Percentiles rank a stretch among this genome's conserved stretches.
These are phyloP conservation scores for Yamadazyma mexicana DNA, from an alignment of 1,139 yeast genomes.

Conservation along the genomic window DNA sequence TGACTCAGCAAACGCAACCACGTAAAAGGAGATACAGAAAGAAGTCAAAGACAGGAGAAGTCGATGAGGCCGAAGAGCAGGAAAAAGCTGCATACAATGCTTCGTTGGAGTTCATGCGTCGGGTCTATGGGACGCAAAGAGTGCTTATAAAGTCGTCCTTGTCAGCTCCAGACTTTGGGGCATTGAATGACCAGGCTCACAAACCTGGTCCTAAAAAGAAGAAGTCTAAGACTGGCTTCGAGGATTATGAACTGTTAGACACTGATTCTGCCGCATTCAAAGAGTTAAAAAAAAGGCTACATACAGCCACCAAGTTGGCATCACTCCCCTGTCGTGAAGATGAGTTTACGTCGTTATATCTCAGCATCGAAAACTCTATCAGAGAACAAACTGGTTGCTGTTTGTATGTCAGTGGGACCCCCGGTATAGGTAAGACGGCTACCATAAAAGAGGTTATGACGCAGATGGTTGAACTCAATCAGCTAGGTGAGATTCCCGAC, in stretches of 20 bases:
- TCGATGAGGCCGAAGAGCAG: constrained; percentile 1
- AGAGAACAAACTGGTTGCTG: constrained; percentile 77
- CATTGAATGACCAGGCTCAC: constrained; percentile 3
- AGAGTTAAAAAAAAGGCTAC: constrained; percentile 58
- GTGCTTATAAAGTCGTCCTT: constrained; percentile 4
- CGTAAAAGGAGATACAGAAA: neutral
- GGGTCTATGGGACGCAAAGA: constrained; percentile 10
- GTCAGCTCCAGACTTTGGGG: constrained; percentile 10
- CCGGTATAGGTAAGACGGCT: constrained; percentile 97
- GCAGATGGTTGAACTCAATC: constrained; percentile 52
- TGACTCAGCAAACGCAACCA: too few species aligned
- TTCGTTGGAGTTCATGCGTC: constrained; percentile 13
- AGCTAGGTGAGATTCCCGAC: constrained; percentile 48
- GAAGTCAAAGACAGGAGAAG: neutral
- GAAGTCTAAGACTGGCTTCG: constrained; percentile 8
- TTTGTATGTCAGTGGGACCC: constrained; percentile 91
- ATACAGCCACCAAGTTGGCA: constrained; percentile 62
- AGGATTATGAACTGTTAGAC: constrained; percentile 19
- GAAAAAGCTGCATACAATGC: constrained; percentile 6
- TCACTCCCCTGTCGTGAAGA: constrained; percentile 85
- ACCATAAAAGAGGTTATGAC: constrained; percentile 84
- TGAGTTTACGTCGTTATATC: constrained; percentile 74
- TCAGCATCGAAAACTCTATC: constrained; percentile 75
- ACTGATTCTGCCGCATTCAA: constrained; percentile 45
- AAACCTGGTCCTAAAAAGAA: constrained; percentile 6